Evolutionary conservation across 495 filamentous ascomycete species (phyloP).

Genomic region (Xylaria venustula): DNA sequence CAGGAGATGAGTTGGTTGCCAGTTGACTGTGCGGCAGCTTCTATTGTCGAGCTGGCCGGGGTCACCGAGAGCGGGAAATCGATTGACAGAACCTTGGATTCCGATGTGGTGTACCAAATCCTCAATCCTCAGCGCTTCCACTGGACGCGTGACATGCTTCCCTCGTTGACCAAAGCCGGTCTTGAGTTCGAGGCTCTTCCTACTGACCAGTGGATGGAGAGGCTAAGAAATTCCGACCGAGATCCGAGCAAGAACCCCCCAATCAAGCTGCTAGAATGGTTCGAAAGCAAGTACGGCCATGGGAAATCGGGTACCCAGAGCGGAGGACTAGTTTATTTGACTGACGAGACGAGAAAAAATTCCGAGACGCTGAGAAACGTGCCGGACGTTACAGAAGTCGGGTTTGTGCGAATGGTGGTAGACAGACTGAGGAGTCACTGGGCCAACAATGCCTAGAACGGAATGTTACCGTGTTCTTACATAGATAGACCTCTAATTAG

Average conservation of each 20-base stretch:
- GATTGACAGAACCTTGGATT: neutral
- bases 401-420: neutral
- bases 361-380: neutral
- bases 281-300: constrained; percentile 44
- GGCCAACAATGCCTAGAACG: neutral
- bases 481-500: no score
- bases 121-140: constrained; percentile 49
- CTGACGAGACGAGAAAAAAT: neutral
- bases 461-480: no score
- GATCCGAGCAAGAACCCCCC: constrained; percentile 57
- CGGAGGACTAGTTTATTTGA: neutral
- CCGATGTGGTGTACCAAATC: constrained; percentile 51
- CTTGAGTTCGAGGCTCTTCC: constrained; percentile 47
- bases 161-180: constrained; percentile 38
- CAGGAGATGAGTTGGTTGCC: constrained; percentile 45
- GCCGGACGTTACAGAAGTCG: neutral
- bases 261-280: constrained; percentile 61
- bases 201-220: constrained; percentile 49
- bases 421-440: constrained; percentile 1
- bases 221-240: constrained; percentile 37
- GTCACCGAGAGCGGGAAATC: constrained; percentile 4
- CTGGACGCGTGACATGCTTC: constrained; percentile 52
- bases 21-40: constrained; percentile 49
- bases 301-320: neutral
- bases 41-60: constrained; percentile 37